These are phyloP conservation scores for Claviceps fusiformis DNA, from an alignment of 2,329 filamentous ascomycete species.

Conservation along the genomic window DNA sequence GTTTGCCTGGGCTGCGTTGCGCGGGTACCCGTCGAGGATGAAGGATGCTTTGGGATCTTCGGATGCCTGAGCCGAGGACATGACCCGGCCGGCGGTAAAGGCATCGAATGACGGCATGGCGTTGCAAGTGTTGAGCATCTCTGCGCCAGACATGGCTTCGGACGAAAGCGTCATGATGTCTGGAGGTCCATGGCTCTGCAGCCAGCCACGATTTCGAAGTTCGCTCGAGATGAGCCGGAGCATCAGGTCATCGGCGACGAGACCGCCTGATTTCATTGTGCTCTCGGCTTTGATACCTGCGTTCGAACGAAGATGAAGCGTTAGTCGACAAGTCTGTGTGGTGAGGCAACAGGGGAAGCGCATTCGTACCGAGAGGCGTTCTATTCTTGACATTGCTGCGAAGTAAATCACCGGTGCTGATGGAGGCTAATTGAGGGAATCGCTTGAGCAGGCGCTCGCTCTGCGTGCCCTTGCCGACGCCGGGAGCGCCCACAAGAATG, in stretches of 20 bases:
- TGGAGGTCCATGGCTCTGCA: slow-evolving; percentile 36
- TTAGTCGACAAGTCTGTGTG: slow-evolving; percentile 6
- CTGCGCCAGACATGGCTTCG: slow-evolving; percentile 23
- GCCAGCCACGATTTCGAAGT: slow-evolving; percentile 74
- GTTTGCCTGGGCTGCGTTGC: slow-evolving; percentile 67
- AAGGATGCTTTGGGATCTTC: slow-evolving; percentile 73
- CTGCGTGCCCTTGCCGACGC: slow-evolving; percentile 94
- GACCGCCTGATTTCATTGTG: slow-evolving; percentile 72
- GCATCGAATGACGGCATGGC: slow-evolving; percentile 8
- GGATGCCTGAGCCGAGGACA: slow-evolving; percentile 31
- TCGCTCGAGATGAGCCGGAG: slow-evolving; percentile 85
- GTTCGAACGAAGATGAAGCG: not conserved
- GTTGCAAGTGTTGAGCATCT: slow-evolving; percentile 14
- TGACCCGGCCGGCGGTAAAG: not conserved
- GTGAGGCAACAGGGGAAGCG: not conserved
- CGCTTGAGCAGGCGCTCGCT: slow-evolving; percentile 74
- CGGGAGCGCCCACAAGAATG: slow-evolving; percentile 91
- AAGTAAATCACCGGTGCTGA: slow-evolving; percentile 87
- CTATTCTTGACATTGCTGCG: slow-evolving; percentile 83
- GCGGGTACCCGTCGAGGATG: slow-evolving; percentile 90
- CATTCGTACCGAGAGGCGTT: slow-evolving; percentile 60
- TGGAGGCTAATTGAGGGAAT: slow-evolving; percentile 78
- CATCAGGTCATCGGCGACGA: slow-evolving; percentile 89
- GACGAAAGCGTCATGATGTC: slow-evolving; percentile 40
- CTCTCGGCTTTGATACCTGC: slow-evolving; percentile 80